Percentiles rank a stretch among this genome's conserved stretches.
Conservation (phyloP, 805 yeast species). For the Komagataella populi region DNA sequence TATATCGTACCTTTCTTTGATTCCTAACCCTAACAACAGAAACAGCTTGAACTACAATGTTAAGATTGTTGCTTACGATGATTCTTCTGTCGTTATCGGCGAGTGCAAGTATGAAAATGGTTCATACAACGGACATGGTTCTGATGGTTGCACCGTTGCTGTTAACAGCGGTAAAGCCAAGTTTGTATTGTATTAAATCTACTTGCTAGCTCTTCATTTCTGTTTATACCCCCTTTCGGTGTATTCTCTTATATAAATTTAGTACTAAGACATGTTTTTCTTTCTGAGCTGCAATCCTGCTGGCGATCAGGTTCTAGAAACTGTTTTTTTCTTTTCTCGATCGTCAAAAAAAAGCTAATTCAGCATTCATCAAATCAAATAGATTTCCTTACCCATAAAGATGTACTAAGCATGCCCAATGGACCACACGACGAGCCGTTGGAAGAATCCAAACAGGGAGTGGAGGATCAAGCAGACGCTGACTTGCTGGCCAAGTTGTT, state of each 20-base stretch:
- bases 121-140: constrained; percentile 48
- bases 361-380: background rate
- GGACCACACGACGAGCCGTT: background rate
- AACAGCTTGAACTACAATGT: constrained; percentile 52
- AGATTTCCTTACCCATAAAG: background rate
- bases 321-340: background rate
- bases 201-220: background rate
- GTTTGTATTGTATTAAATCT: constrained; percentile 50
- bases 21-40: constrained; percentile 65
- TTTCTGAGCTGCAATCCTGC: background rate
- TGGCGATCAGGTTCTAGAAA: background rate
- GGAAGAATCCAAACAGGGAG: background rate
- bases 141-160: constrained; percentile 89
- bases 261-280: background rate
- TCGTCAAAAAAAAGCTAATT: background rate
- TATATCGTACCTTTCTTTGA: constrained; percentile 52
- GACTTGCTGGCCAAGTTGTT: constrained; percentile 1
- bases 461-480: background rate
- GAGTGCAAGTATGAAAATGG: constrained; percentile 76
- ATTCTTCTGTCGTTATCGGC: constrained; percentile 52
- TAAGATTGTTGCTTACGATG: constrained; percentile 62
- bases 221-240: background rate
- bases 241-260: background rate
- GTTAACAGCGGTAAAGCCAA: constrained; percentile 75
- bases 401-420: background rate